Evolutionary conservation across 164 flowering plant species (phyloP), one percentile per base, ranked within the genome.

Genomic region (Vitis riparia): DNA sequence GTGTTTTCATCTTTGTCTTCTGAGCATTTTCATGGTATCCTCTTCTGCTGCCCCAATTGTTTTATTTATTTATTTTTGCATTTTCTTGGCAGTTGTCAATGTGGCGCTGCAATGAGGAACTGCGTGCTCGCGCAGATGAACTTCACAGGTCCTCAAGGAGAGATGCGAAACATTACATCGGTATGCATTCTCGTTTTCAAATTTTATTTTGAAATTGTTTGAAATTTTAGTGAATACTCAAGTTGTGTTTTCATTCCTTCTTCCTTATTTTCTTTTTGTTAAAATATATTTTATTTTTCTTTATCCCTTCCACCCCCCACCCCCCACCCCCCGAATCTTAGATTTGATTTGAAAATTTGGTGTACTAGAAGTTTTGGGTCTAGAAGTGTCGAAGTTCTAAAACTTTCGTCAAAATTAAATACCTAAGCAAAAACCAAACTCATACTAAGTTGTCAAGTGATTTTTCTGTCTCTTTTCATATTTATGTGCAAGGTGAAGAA

Each of bases 151-250:
- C 87, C 27, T 72, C 89, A 51, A 91, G 68, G 80, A 89, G 78
- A 74, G 96, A 89, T 65, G 79, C 90, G 50, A 92, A 92, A 73
- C 97, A 92, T 73, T 92, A 83, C 72, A 92, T 92, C 68, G 97
- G 97, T 90, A 70, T 12, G 60, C 51, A 11, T 19, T 56, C 16
- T 47, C 11, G 66, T 44, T 57, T 32, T 44, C 60, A 0, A 9
- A 17, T 17, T 68, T 19, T 29, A 27, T 50, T n/a, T 23, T 23
- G 27, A 23, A 23, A 23, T 23, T 23, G 27, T 23, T 23, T 23
- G 27, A 23, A 23, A 23, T 1, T 23, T 23, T 23, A 1, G 27
- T 37, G 44, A 37, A 37, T 6, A 37, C 7, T 37, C 44, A 37
- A 37, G 6, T 6, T 37, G 44, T 37, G 44, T 37, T 37, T 37